A percentile compares a stretch with the other conserved stretches of the same genome.
phyloP scores from a whole-genome alignment of 73 alveolate species.

The Tetrahymena borealis region DNA sequence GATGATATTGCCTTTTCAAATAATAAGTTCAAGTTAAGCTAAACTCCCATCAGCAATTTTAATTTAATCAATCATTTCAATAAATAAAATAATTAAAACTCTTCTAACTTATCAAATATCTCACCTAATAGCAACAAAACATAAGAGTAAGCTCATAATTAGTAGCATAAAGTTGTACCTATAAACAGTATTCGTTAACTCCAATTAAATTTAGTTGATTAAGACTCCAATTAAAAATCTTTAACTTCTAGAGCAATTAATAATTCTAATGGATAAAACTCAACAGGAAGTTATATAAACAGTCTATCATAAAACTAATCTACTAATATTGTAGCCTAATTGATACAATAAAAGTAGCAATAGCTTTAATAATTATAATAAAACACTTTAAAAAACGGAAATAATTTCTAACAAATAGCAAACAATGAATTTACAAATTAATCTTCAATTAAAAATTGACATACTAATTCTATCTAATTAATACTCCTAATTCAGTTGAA shows the following conservation, averaged over 20 bases:
- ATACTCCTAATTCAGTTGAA: no score
- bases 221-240: neutral
- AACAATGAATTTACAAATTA: neutral
- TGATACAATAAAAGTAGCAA: neutral
- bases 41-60: neutral
- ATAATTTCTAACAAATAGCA: neutral
- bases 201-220: neutral
- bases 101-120: neutral
- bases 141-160: neutral
- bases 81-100: neutral
- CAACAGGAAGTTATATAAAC: no score
- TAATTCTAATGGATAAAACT: neutral
- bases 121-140: neutral
- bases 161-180: neutral
- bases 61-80: neutral
- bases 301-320: neutral
- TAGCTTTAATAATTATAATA: no score
- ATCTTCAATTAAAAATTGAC: neutral
- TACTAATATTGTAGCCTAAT: neutral
- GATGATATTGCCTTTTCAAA: neutral
- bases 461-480: no score
- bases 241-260: neutral
- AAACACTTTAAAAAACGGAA: neutral
- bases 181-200: neutral
- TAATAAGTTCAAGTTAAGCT: neutral